Conservation (phyloP, 2,329 filamentous ascomycete genomes). For the Waltergamsia citrina region DNA sequence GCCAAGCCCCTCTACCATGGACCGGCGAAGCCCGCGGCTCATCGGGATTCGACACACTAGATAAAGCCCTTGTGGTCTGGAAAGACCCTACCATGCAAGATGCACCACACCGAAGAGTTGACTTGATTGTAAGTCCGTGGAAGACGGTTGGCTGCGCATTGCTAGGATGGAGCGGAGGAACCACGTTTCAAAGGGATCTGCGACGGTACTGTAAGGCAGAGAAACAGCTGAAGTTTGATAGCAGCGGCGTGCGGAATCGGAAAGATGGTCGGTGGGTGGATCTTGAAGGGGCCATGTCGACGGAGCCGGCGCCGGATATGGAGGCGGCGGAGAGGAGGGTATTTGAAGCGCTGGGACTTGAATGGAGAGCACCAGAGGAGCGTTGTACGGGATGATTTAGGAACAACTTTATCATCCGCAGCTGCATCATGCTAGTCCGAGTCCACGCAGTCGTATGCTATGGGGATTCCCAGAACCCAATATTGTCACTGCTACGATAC, state of each 20-base stretch:
- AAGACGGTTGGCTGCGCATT: constrained; percentile 81
- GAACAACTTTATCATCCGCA: too few species aligned
- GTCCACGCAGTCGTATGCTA: too few species aligned
- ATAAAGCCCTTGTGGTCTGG: constrained; percentile 92
- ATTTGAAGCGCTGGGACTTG: constrained; percentile 66
- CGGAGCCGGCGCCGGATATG: constrained; percentile 45
- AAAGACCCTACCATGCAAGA: constrained; percentile 32
- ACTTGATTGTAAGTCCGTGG: constrained; percentile 88
- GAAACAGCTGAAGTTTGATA: constrained; percentile 78
- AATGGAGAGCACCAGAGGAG: constrained; percentile 56
- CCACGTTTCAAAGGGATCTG: constrained; percentile 82
- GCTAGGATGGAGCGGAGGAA: constrained; percentile 80
- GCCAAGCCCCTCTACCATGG: constrained; percentile 51
- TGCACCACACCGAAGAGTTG: constrained; percentile 66
- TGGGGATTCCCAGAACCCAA: too few species aligned
- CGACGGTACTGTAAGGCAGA: constrained; percentile 67
- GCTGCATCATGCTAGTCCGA: too few species aligned
- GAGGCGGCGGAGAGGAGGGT: constrained; percentile 70
- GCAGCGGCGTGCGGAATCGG: constrained; percentile 69
- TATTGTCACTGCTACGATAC: too few species aligned
- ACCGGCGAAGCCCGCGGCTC: constrained; percentile 31
- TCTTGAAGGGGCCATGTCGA: constrained; percentile 43
- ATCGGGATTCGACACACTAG: constrained; percentile 73
- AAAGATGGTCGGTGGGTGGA: constrained; percentile 61
- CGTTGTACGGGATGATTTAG: constrained; percentile 60